Conservation (phyloP, 129 eudicot species). For the Kitagawia praeruptora region DNA sequence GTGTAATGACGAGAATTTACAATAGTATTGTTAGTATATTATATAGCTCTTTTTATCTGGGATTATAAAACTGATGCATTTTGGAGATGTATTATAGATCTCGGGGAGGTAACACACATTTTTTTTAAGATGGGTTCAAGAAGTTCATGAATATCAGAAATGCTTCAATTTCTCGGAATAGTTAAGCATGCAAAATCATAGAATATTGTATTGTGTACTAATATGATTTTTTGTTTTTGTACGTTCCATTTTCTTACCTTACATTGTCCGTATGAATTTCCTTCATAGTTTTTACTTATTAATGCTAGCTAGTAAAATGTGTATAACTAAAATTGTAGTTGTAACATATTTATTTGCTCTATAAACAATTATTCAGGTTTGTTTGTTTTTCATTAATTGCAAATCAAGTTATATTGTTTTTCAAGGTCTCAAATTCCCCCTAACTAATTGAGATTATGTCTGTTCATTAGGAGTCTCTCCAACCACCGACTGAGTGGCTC, state of each 20-base stretch:
- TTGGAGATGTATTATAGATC: neutral
- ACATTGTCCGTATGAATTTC: neutral
- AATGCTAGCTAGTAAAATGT: neutral
- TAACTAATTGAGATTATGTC: constrained; percentile 8
- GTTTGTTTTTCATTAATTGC: neutral
- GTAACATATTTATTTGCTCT: neutral
- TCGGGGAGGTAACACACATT: neutral
- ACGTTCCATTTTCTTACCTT: neutral
- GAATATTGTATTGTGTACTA: neutral
- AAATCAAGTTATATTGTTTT: neutral
- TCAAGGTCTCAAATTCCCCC: neutral
- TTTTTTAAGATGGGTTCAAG: neutral
- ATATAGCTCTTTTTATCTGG: neutral
- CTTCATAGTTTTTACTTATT: neutral
- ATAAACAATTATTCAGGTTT: neutral
- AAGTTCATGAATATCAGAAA: neutral
- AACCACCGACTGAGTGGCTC: constrained; percentile 83
- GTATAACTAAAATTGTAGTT: neutral
- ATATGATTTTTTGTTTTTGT: neutral
- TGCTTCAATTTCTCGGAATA: neutral
- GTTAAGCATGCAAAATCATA: neutral
- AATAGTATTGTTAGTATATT: neutral
- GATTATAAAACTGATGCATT: neutral
- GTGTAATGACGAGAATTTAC: neutral
- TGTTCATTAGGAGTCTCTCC: constrained; percentile 64